Conservation (phyloP, 495 filamentous ascomycete genomes). For the Darksidea phi region DNA sequence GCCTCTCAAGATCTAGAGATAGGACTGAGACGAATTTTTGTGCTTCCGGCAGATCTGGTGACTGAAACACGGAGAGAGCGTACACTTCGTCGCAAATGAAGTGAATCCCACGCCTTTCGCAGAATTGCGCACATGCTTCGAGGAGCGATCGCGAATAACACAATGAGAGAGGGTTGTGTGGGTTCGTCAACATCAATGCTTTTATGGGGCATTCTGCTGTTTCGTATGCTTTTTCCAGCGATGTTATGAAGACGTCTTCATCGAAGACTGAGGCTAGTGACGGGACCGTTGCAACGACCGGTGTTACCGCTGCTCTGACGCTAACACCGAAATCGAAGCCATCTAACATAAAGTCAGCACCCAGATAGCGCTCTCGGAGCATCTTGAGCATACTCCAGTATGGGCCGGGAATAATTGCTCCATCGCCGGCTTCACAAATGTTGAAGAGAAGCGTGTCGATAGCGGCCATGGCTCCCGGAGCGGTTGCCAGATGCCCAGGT, state of each 20-base stretch:
- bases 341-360: neutral
- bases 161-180: conserved; percentile 16
- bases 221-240: conserved; percentile 13
- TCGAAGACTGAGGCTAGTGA: conserved; percentile 8
- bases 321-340: conserved; percentile 28
- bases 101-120: conserved; percentile 36
- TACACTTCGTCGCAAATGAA: conserved; percentile 44
- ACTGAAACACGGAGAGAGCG: conserved; percentile 31
- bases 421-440: conserved; percentile 49
- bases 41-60: neutral
- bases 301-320: conserved; percentile 6
- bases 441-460: conserved; percentile 46
- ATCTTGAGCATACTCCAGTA: conserved; percentile 28
- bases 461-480: conserved; percentile 43
- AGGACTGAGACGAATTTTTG: conserved; percentile 17
- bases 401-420: conserved; percentile 48
- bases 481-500: conserved; percentile 42
- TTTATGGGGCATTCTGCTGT: conserved; percentile 8
- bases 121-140: conserved; percentile 35
- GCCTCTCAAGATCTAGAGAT: conserved; percentile 10
- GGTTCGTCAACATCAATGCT: conserved; percentile 16
- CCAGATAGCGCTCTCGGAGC: too few species aligned
- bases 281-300: conserved; percentile 10
- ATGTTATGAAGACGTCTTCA: conserved; percentile 3
- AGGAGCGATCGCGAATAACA: conserved; percentile 23